Base-by-base conservation (phyloP, 306 rosid genomes). In the Prunus davidiana region DNA sequence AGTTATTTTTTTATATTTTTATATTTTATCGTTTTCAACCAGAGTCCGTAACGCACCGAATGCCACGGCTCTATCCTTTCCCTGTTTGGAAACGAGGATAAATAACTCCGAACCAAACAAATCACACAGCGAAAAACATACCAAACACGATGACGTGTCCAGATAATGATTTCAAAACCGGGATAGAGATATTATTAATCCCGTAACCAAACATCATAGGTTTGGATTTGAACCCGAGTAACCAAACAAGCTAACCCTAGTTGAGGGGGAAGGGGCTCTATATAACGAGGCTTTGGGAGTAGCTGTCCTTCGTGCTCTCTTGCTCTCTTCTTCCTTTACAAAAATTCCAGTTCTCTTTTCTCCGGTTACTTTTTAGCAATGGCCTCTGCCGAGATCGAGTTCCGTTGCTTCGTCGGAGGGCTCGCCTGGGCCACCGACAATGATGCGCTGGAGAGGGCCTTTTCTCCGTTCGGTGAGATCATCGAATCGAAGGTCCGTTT, bases 401-500 rank as follows among this genome's bases (percentile, higher is more conserved):
- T 1, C 87, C 71, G 98, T 3, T 90, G 96, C 84, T 93, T 93
- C n/a, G 98, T 93, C 58, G 98, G 98, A 19, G 98, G 98, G 66
- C 97, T 93, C 2, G 97, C 98, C 0, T 93, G 98, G 98, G 89
- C 94, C 92, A 93, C 98, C 65, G 98, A 93, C 56, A 77, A 54
- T 56, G 81, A 82, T 0, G 82, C 93, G 0, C 86, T 93, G 16
- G 86, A 84, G 86, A 77, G 69, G 13, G 96, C 96, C 19, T 93
- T 93, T 67, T 65, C 96, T 25, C 10, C 65, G 0, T 91, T 24
- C 47, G 98, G 98, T 55, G 86, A 88, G 0, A 69, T 93, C 84
- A 20, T 90, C 18, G 98, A 93, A 79, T 89, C 97, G 88, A 93
- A 93, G 98, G 98, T 93, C 97, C 93, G 98, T 91, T 89, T 78